Percentiles rank a stretch among this genome's conserved stretches.
These are phyloP conservation scores for Neurospora sp. DNA, from an alignment of 2,329 filamentous ascomycete genomes.

Conservation along the genomic window DNA sequence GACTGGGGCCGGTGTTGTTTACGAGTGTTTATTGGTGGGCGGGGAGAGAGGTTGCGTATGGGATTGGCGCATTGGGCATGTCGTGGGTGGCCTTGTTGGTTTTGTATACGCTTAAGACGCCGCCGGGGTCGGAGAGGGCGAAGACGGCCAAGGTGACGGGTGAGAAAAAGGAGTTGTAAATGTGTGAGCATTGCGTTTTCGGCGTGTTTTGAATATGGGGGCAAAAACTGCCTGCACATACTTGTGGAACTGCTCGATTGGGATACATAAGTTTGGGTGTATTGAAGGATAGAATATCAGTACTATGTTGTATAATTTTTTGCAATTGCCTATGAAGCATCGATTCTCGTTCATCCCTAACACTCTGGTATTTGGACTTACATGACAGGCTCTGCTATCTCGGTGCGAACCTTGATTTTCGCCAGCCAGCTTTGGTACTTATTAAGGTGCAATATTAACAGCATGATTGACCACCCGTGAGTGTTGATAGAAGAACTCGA, in stretches of 20 bases:
- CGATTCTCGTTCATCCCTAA: neutral
- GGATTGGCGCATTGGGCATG: slow-evolving; percentile 71
- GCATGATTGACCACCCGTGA: no score
- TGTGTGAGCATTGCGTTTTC: no score
- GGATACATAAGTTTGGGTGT: neutral
- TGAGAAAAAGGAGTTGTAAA: slow-evolving; percentile 15
- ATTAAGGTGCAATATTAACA: neutral
- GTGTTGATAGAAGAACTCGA: no score
- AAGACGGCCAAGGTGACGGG: neutral
- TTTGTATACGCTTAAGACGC: slow-evolving; percentile 61
- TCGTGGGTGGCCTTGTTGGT: slow-evolving; percentile 60
- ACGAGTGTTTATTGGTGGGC: slow-evolving; percentile 99
- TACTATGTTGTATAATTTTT: neutral
- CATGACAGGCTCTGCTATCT: neutral
- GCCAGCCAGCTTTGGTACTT: neutral
- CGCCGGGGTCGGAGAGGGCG: slow-evolving; percentile 28
- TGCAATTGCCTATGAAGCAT: neutral
- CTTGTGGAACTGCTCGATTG: neutral
- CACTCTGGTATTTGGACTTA: neutral
- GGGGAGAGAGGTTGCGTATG: slow-evolving; percentile 76
- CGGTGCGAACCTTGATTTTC: neutral
- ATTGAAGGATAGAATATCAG: neutral
- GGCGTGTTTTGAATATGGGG: no score
- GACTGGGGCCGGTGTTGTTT: slow-evolving; percentile 79
- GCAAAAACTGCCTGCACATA: neutral